phyloP scores from a whole-genome alignment of 2,329 filamentous ascomycete genomes.

The Cladorrhinum sp. region DNA sequence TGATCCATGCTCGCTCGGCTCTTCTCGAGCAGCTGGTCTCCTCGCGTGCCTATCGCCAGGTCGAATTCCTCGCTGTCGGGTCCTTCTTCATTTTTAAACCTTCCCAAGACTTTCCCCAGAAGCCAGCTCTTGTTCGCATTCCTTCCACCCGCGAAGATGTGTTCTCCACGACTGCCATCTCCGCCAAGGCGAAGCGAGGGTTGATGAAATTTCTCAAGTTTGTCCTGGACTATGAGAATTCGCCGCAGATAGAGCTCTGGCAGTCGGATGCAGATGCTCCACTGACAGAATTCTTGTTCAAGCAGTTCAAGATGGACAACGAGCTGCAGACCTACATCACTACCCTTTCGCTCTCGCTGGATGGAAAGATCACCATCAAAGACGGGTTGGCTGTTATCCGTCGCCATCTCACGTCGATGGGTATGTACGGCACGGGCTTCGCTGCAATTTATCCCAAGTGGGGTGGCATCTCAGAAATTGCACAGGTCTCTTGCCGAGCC shows the following conservation, averaged over 20 bases:
- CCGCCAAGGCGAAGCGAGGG: slow-evolving; percentile 75
- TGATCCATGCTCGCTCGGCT: slow-evolving; percentile 79
- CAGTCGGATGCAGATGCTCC: slow-evolving; percentile 50
- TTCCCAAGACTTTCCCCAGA: slow-evolving; percentile 27
- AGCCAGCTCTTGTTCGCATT: slow-evolving; percentile 60
- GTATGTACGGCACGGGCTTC: slow-evolving; percentile 83
- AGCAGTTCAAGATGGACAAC: slow-evolving; percentile 65
- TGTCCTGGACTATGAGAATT: slow-evolving; percentile 66
- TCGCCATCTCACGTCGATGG: slow-evolving; percentile 81
- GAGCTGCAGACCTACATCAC: slow-evolving; percentile 60
- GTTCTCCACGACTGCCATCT: slow-evolving; percentile 73
- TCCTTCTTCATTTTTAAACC: slow-evolving; percentile 78
- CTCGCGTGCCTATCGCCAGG: slow-evolving; percentile 80
- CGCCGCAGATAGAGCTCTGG: slow-evolving; percentile 56
- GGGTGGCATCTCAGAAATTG: slow-evolving; percentile 83
- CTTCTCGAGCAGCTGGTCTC: slow-evolving; percentile 81
- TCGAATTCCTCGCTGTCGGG: slow-evolving; percentile 91
- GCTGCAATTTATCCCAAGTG: slow-evolving; percentile 89
- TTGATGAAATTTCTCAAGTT: slow-evolving; percentile 95
- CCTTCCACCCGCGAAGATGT: slow-evolving; percentile 90
- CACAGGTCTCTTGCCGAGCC: slow-evolving; percentile 87
- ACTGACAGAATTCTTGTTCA: slow-evolving; percentile 58
- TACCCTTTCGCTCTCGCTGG: slow-evolving; percentile 71
- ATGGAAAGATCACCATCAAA: slow-evolving; percentile 57
- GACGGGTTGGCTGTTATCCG: slow-evolving; percentile 72